Base-by-base conservation (phyloP, 495 filamentous ascomycete species). In the Penicillium salamii region DNA sequence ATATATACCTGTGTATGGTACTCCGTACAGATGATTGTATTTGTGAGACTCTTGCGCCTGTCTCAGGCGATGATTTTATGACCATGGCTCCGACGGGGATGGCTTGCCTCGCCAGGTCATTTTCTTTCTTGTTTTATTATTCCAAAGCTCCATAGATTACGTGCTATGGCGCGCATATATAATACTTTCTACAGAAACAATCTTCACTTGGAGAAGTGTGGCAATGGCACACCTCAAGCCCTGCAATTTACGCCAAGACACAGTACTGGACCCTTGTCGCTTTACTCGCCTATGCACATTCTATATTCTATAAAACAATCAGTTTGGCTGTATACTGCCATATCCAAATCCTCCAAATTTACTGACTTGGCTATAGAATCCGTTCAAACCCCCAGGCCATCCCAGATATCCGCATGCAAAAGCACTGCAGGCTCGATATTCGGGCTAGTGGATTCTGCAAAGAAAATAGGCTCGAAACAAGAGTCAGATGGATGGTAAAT, bases 1-100 rank as follows among this genome's bases (percentile, higher is more conserved):
- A 62, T 62, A 65, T 66, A 59, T 57, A 46, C 18, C 21, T 48
- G 15, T 63, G 58, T 62, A 58, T 59, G 49, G 55, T 48, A 48
- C 26, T 35, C n/a, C n/a, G n/a, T n/a, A 33, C 28, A 24, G 51
- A 19, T 53, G 50, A 52, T 51, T 41, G 37, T 35, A 13, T 29
- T 32, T 43, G 11, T 24, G 24, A 5, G 40, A 38, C 40, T 21
- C 29, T 39, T 23, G 15, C 19, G 31, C 18, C 17, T 36, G n/a
- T n/a, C 46, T 37, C 33, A 43, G 53, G 56, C 50, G 31, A 60
- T 46, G 56, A 62, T 45, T 40, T 59, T 49, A 62, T 54, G 59
- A 61, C 42, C 45, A 44, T 62, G 54, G 48, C 48, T 50, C 28
- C 19, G 26, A 29, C 35, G 21, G 24, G 40, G 42, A 58, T 58